Conservation (phyloP, 352 stramenopile genomes). For the Phytophthora pini region DNA sequence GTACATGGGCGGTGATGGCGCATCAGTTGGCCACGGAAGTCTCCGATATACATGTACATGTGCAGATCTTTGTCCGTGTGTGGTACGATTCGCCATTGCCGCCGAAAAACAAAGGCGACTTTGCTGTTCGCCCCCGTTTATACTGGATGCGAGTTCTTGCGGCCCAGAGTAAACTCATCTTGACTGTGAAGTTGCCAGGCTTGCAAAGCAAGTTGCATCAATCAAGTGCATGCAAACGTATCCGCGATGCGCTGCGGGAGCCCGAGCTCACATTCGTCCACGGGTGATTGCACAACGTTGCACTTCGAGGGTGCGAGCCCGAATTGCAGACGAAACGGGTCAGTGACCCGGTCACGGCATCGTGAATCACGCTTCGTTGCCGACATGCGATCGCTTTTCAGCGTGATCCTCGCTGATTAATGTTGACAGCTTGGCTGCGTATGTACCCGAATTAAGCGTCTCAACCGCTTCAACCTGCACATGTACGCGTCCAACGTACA, state of each 20-base stretch:
- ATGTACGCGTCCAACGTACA: neutral
- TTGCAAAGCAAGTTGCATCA: neutral
- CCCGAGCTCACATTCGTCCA: conserved; percentile 20
- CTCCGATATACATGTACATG: neutral
- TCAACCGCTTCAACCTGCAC: neutral
- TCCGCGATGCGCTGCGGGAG: conserved; percentile 8
- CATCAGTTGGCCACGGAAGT: conserved; percentile 5
- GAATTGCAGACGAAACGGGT: conserved; percentile 14
- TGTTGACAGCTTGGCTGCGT: conserved; percentile 2
- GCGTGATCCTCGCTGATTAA: conserved; percentile 14
- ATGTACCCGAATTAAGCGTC: conserved; percentile 9
- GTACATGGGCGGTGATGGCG: neutral
- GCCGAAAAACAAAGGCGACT: neutral
- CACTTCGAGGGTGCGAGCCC: conserved; percentile 4
- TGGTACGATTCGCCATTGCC: conserved; percentile 2
- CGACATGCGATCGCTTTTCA: too few species aligned
- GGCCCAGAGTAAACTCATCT: too few species aligned
- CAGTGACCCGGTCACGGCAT: neutral
- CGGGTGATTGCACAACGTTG: conserved; percentile 33
- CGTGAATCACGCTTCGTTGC: neutral
- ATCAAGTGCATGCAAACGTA: conserved; percentile 1
- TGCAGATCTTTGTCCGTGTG: neutral
- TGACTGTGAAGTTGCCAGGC: too few species aligned
- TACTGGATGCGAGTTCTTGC: too few species aligned
- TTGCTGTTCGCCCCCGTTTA: neutral